Evolutionary conservation across 805 yeast species (phyloP).

Genomic region (Lipomyces yamadae): DNA sequence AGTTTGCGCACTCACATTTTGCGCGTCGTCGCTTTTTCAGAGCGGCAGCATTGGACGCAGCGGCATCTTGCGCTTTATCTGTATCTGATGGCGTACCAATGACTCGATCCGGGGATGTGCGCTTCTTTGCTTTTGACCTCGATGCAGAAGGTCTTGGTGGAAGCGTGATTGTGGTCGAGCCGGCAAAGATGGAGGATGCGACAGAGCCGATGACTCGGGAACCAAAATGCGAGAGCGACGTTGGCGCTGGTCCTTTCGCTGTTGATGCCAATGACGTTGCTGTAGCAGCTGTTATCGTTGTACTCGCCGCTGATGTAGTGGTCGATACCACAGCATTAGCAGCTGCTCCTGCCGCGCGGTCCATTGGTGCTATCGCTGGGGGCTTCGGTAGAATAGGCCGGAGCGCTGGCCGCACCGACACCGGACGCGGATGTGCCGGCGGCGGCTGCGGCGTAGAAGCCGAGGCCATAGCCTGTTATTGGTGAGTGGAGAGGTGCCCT

Average conservation of each 20-base stretch:
- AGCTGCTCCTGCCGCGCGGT: not conserved
- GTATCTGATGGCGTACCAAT: conserved; percentile 16
- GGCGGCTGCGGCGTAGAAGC: conserved; percentile 19
- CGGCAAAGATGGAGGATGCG: conserved; percentile 37
- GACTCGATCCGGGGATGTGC: conserved; percentile 36
- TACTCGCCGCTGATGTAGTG: not conserved
- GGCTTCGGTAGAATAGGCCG: conserved; percentile 36
- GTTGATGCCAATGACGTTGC: not conserved
- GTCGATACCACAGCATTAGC: not conserved
- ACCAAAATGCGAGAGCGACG: conserved; percentile 18
- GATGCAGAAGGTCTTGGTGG: conserved; percentile 39
- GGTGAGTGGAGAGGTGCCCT: conserved; percentile 7
- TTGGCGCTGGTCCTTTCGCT: conserved; percentile 7
- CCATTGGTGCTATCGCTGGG: conserved; percentile 21
- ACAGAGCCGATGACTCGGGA: conserved; percentile 36
- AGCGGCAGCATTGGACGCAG: conserved; percentile 8
- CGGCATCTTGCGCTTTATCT: not conserved
- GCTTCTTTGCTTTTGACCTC: conserved; percentile 36
- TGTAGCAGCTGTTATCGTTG: not conserved
- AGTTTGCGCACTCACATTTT: conserved; percentile 28
- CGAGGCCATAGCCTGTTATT: conserved; percentile 7
- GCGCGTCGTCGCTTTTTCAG: conserved; percentile 33
- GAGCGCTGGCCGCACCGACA: conserved; percentile 31
- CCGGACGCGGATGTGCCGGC: conserved; percentile 12
- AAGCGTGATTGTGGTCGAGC: conserved; percentile 35